Evolutionary conservation across 768 basidiomycete genomes (phyloP), one percentile per base, ranked within the genome.

Genomic region (Cytidiella melzeri): DNA sequence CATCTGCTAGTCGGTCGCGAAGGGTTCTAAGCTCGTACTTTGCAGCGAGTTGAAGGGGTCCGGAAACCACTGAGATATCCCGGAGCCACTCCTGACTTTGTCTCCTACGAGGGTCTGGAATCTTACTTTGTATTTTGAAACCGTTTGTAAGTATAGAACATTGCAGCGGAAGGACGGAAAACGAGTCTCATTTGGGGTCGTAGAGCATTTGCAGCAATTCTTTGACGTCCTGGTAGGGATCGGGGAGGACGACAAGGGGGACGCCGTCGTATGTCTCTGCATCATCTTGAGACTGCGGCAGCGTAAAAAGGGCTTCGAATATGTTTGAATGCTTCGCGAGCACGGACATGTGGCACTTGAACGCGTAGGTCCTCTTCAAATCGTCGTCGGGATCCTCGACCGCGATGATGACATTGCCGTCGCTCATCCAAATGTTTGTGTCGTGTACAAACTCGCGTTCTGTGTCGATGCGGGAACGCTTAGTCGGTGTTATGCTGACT

Each of bases 281-380:
- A 2, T 19, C 18, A 12, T 28, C 41, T 15, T 38, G 21, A 10
- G 19, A 13, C n/a, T 43, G 15, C 4, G 48, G 48, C 11, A 50
- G 27, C 40, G 25, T 15, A 18, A 50, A 42, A 26, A 50, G 41
- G 48, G 21, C 27, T 4, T 26, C 21, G 28, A 50, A 50, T 5
- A 50, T 20, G 10, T 5, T 10, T 5, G 48, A 50, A 20, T 42
- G 6, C 24, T 28, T 5, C 4, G 48, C 38, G 11, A 50, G 27
- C 4, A 50, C 27, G 18, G 43, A 45, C 6, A 3, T 26, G 43
- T 45, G 43, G n/a, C 43, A 45, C 9, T 26, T 20, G 26, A 45
- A 30, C n/a, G 15, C 43, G 20, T 45, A 30, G 12, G 28, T 28
- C 15, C 13, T 7, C 5, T 18, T 18, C 3, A 5, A 23, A n/a